Percentiles rank a stretch among this genome's conserved stretches.
Conservation (phyloP, 208 protist species). For the Leishmania major region DNA sequence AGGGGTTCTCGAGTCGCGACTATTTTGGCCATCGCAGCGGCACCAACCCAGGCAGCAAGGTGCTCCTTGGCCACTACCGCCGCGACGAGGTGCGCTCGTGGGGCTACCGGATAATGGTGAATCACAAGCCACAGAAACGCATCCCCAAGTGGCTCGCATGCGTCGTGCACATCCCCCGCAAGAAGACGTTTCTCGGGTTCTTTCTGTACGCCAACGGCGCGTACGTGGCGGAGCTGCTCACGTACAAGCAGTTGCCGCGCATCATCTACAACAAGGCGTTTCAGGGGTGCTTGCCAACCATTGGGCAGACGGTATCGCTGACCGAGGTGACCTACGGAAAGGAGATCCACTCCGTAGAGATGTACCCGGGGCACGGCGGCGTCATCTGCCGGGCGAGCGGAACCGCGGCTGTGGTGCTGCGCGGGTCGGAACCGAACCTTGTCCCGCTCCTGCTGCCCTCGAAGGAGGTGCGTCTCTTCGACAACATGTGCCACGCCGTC, state of each 20-base stretch:
- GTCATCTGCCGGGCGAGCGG: slow-evolving; percentile 85
- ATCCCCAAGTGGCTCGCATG: slow-evolving; percentile 93
- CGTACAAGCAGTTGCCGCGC: slow-evolving; percentile 93
- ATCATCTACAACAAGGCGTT: slow-evolving; percentile 90
- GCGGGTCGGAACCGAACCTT: slow-evolving; percentile 87
- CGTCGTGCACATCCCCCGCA: slow-evolving; percentile 80
- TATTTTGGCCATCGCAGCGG: slow-evolving; percentile 91
- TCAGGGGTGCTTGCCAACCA: slow-evolving; percentile 85
- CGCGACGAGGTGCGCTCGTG: slow-evolving; percentile 79
- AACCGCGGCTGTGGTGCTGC: slow-evolving; percentile 85
- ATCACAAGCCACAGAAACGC: slow-evolving; percentile 91
- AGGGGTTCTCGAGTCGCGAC: slow-evolving; percentile 85
- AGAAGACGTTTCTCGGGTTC: slow-evolving; percentile 86
- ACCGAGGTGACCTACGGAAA: slow-evolving; percentile 92
- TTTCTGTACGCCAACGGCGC: slow-evolving; percentile 93
- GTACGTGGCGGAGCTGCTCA: slow-evolving; percentile 91
- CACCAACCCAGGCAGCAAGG: slow-evolving; percentile 88
- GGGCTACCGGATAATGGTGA: slow-evolving; percentile 82
- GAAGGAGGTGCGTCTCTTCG: slow-evolving; percentile 92
- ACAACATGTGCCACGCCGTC: slow-evolving; percentile 83
- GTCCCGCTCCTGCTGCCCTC: slow-evolving; percentile 90
- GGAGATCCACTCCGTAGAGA: slow-evolving; percentile 91
- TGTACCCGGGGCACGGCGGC: slow-evolving; percentile 91
- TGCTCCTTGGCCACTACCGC: slow-evolving; percentile 83
- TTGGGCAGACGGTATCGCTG: slow-evolving; percentile 89